Percentiles rank a stretch among this genome's conserved stretches.
Evolutionary conservation across 768 basidiomycete genomes (phyloP).

Genomic region (Mrakia hoshinonis): DNA sequence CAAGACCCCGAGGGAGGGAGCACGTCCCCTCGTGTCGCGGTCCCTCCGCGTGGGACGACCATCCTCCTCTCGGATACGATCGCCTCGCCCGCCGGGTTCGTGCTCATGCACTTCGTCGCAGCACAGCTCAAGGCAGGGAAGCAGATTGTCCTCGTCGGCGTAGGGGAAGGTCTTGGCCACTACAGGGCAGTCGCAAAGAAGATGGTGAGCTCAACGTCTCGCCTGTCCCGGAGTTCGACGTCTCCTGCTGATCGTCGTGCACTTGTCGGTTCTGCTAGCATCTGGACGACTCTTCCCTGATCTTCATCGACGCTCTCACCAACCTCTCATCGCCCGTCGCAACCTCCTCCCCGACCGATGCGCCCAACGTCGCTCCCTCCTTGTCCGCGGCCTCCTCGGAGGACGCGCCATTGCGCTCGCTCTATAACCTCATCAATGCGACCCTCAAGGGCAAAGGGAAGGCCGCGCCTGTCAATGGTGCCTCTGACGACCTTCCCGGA

Average conservation of each 20-base stretch:
- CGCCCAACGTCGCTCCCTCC: slow-evolving; percentile 15
- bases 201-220: slow-evolving; percentile 17
- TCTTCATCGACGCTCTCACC: slow-evolving; percentile 17
- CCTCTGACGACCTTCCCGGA: not conserved
- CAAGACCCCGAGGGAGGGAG: not conserved
- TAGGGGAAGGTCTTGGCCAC: slow-evolving; percentile 13
- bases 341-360: not conserved
- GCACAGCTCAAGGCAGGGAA: slow-evolving; percentile 9
- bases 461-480: too few relatives aligned
- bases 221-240: too few relatives aligned
- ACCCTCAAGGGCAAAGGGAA: slow-evolving; percentile 21
- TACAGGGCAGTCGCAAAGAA: slow-evolving; percentile 23
- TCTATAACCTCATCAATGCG: slow-evolving; percentile 17
- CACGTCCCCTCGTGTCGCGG: slow-evolving; percentile 5
- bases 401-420: slow-evolving; percentile 13
- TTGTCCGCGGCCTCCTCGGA: not conserved
- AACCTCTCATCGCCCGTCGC: not conserved
- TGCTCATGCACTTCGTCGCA: slow-evolving; percentile 21
- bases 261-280: not conserved
- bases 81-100: slow-evolving; percentile 20
- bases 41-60: slow-evolving; percentile 2
- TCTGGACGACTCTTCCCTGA: slow-evolving; percentile 1
- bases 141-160: slow-evolving; percentile 20
- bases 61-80: slow-evolving; percentile 27
- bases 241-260: not conserved